Percentiles rank a stretch among this genome's conserved stretches.
phyloP scores from a whole-genome alignment of 192 early-diverging fungal genomes.

The Podochytrium sp. region DNA sequence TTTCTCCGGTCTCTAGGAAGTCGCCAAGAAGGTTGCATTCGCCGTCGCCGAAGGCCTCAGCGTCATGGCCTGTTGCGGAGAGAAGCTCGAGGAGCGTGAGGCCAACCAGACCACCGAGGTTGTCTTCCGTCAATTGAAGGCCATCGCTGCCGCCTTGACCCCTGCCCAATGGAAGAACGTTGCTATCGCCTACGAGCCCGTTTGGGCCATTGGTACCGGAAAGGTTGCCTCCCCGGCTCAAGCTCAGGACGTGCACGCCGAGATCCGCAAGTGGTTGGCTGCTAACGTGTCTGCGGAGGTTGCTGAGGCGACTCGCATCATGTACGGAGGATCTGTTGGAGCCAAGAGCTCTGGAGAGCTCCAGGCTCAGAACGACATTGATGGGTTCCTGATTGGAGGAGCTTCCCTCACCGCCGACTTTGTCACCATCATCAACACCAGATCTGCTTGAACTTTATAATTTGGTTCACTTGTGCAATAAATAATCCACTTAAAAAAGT shows the following conservation, averaged over 20 bases:
- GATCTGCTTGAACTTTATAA: constrained; percentile 2
- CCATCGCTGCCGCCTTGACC: constrained; percentile 71
- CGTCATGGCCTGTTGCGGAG: constrained; percentile 95
- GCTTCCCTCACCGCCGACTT: constrained; percentile 86
- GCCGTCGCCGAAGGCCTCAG: constrained; percentile 87
- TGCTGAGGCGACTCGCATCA: constrained; percentile 88
- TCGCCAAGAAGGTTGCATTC: constrained; percentile 88
- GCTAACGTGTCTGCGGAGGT: constrained; percentile 83
- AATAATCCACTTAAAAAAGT: not conserved
- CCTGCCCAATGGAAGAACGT: constrained; percentile 86
- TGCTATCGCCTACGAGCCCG: constrained; percentile 99
- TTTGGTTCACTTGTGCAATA: too few relatives aligned
- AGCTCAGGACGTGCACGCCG: constrained; percentile 94
- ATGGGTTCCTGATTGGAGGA: constrained; percentile 99
- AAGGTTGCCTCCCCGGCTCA: constrained; percentile 89
- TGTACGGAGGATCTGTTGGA: constrained; percentile 95
- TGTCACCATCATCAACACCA: constrained; percentile 43
- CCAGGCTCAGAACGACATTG: constrained; percentile 86
- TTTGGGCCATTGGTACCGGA: constrained; percentile 99
- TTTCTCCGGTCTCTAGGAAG: constrained; percentile 46
- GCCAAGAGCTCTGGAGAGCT: constrained; percentile 83
- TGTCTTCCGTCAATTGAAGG: constrained; percentile 86
- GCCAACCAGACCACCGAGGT: constrained; percentile 83
- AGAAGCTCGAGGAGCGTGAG: constrained; percentile 95
- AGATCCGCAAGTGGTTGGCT: constrained; percentile 86